These are phyloP conservation scores for Rhizopogon sp. DNA, from an alignment of 768 basidiomycete genomes.

Conservation along the genomic window DNA sequence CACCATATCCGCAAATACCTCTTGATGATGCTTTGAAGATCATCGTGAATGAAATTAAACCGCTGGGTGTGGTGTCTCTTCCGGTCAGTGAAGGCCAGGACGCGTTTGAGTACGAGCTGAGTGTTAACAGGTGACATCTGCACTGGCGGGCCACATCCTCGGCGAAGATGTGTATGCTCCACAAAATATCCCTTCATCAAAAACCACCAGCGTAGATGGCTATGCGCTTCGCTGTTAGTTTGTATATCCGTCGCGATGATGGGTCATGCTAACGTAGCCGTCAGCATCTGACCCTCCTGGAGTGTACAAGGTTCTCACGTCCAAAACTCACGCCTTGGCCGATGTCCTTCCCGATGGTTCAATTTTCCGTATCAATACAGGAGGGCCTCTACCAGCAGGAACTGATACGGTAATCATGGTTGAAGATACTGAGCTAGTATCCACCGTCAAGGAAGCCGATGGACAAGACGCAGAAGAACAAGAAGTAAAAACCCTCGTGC, in stretches of 20 bases:
- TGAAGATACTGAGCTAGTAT: conserved; percentile 80
- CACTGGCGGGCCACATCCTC: conserved; percentile 63
- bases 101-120: background rate
- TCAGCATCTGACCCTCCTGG: conserved; percentile 63
- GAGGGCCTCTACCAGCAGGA: conserved; percentile 71
- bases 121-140: conserved; percentile 46
- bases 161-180: conserved; percentile 71
- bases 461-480: conserved; percentile 57
- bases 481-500: conserved; percentile 61
- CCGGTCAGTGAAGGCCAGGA: conserved; percentile 34
- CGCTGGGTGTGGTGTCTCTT: conserved; percentile 34
- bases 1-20: conserved; percentile 70
- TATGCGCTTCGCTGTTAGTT: conserved; percentile 72
- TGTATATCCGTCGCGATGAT: background rate
- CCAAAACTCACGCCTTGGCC: conserved; percentile 33
- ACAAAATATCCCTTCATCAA: conserved; percentile 54
- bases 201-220: conserved; percentile 84
- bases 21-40: conserved; percentile 59
- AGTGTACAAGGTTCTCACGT: conserved; percentile 61
- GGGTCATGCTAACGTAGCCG: background rate
- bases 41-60: conserved; percentile 44
- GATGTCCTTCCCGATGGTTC: conserved; percentile 38
- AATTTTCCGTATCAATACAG: conserved; percentile 75
- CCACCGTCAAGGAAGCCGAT: conserved; percentile 35
- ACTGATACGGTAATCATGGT: conserved; percentile 87